A percentile compares a stretch with the other conserved stretches of the same genome.
phyloP scores from a whole-genome alignment of 192 early-diverging fungal genomes.

The Backusella australiensis region DNA sequence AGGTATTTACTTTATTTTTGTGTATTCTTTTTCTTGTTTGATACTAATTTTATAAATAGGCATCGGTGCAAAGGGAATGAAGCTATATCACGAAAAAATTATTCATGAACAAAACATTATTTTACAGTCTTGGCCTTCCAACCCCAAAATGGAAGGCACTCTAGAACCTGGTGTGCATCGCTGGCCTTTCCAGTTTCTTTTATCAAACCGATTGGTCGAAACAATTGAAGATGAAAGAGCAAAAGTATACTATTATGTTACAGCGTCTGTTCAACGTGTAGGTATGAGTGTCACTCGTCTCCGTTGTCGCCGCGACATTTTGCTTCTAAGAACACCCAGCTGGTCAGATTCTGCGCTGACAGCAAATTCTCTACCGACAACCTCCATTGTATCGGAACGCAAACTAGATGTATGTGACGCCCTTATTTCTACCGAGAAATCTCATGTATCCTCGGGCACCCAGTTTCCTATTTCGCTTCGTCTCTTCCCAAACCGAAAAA shows the following conservation, averaged over 20 bases:
- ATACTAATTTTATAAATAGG: constrained; percentile 11
- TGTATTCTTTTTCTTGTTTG: not conserved
- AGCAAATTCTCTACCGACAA: constrained; percentile 14
- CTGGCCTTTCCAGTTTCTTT: constrained; percentile 30
- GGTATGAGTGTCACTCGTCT: constrained; percentile 10
- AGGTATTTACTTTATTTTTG: constrained; percentile 10
- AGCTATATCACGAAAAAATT: constrained; percentile 28
- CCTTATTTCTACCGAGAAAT: constrained; percentile 22
- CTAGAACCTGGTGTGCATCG: constrained; percentile 19
- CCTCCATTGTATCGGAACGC: constrained; percentile 30
- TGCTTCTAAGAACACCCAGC: constrained; percentile 24
- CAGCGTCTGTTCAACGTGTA: constrained; percentile 19
- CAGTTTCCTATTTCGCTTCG: constrained; percentile 22
- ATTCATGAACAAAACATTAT: constrained; percentile 32
- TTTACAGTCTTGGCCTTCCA: not conserved
- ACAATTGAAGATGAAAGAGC: constrained; percentile 35
- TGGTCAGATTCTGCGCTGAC: constrained; percentile 23
- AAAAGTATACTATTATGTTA: constrained; percentile 29
- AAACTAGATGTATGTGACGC: constrained; percentile 18
- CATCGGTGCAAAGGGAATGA: constrained; percentile 15
- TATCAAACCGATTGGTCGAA: constrained; percentile 27
- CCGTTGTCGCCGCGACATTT: constrained; percentile 19
- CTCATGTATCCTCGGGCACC: constrained; percentile 25
- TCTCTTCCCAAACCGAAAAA: constrained; percentile 19
- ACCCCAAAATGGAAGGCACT: not conserved